Evolutionary conservation across 139 green algal genomes (phyloP).

Genomic region (Mesostigma viride): DNA sequence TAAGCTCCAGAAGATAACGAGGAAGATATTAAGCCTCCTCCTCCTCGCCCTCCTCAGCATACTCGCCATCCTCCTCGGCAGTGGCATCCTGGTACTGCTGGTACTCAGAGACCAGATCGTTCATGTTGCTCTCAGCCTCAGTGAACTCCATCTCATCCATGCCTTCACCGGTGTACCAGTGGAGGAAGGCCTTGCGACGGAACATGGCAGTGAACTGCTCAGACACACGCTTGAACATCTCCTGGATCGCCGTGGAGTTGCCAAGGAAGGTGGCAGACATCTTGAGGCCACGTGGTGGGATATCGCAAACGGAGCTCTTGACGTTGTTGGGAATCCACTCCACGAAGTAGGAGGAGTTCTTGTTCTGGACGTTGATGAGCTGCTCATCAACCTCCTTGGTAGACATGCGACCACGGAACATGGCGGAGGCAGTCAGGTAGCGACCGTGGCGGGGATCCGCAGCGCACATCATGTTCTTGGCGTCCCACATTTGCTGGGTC

Average conservation of each 20-base stretch:
- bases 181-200: constrained; percentile 97
- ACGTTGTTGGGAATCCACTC: constrained; percentile 99
- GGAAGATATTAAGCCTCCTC: no score
- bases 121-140: constrained; percentile 97
- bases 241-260: constrained; percentile 89
- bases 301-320: constrained; percentile 92
- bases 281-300: constrained; percentile 91
- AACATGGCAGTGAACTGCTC: constrained; percentile 99
- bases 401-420: constrained; percentile 94
- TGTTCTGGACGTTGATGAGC: constrained; percentile 99
- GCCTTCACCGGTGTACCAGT: constrained; percentile 98
- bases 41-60: constrained; percentile 38
- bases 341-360: constrained; percentile 97
- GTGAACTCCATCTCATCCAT: constrained; percentile 99
- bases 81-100: constrained; percentile 97
- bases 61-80: constrained; percentile 53
- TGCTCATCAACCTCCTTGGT: constrained; percentile 98
- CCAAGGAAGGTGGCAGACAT: constrained; percentile 94
- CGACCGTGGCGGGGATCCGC: constrained; percentile 92
- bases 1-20: no score
- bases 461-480: constrained; percentile 99
- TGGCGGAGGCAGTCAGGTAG: constrained; percentile 92
- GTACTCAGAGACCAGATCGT: constrained; percentile 92
- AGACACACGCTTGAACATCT: constrained; percentile 63
- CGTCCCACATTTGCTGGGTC: constrained; percentile 99